Evolutionary conservation across 805 yeast genomes (phyloP).

Genomic region (Cyberlindnera mississippiensis): DNA sequence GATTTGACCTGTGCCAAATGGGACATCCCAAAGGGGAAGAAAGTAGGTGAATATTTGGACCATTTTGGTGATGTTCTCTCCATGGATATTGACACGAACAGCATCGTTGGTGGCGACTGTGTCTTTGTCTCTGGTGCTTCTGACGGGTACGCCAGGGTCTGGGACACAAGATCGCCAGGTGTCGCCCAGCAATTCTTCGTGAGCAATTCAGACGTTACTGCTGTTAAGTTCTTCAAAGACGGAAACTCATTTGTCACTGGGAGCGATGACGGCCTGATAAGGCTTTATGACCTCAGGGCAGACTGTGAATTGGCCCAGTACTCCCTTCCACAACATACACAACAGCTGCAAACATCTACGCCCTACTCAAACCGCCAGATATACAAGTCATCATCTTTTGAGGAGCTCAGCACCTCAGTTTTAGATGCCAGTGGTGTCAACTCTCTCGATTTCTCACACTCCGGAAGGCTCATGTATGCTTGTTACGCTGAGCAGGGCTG

Average conservation of each 20-base stretch:
- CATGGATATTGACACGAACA: conserved; percentile 33
- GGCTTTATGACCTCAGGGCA: conserved; percentile 71
- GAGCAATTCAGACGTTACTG: conserved; percentile 61
- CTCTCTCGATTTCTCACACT: conserved; percentile 65
- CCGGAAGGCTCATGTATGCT: conserved; percentile 71
- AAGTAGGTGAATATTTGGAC: conserved; percentile 51
- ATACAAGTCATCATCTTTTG: conserved; percentile 16
- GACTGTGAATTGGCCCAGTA: conserved; percentile 64
- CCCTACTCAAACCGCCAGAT: conserved; percentile 22
- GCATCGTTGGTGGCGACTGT: conserved; percentile 11
- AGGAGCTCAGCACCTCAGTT: conserved; percentile 16
- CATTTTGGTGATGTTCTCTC: conserved; percentile 71
- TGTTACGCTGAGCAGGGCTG: conserved; percentile 77
- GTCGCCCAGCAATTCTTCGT: conserved; percentile 48
- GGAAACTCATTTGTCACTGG: conserved; percentile 72
- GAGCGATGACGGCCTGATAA: conserved; percentile 69
- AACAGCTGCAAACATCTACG: conserved; percentile 7
- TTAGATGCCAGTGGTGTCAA: conserved; percentile 65
- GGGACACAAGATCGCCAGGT: conserved; percentile 49
- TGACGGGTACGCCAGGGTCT: conserved; percentile 62
- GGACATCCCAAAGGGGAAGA: conserved; percentile 65
- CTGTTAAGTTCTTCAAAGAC: conserved; percentile 61
- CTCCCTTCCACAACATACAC: conserved; percentile 25
- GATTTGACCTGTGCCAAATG: conserved; percentile 77
- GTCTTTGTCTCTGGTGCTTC: conserved; percentile 61